Conservation (phyloP, 306 rosid genomes). For the Pterocarpus santalinus region DNA sequence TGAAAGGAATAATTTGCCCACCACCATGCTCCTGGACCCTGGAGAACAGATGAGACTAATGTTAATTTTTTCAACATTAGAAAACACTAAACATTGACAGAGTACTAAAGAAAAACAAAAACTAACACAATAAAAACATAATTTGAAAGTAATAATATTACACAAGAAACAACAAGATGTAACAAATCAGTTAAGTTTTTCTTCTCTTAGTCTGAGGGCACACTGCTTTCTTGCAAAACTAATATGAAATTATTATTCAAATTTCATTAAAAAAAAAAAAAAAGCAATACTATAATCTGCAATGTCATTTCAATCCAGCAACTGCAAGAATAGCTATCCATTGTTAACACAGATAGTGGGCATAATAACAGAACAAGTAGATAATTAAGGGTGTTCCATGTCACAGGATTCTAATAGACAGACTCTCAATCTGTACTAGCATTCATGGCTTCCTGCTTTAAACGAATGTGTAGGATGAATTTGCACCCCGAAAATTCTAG, state of each 20-base stretch:
- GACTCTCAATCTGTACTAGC: neutral
- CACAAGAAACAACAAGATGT: conserved; percentile 31
- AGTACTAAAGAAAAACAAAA: conserved; percentile 11
- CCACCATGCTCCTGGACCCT: conserved; percentile 99
- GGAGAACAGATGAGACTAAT: conserved; percentile 41
- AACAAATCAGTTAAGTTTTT: neutral
- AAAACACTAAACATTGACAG: conserved; percentile 6
- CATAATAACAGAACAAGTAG: neutral
- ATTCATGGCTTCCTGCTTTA: neutral
- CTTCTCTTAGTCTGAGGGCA: conserved; percentile 11
- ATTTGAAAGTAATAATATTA: neutral
- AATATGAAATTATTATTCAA: conserved; percentile 15
- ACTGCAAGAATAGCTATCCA: conserved; percentile 3
- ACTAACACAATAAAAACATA: conserved; percentile 21
- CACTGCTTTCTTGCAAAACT: conserved; percentile 13
- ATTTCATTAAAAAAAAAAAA: neutral
- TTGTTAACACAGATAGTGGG: neutral
- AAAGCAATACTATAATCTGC: conserved; percentile 25
- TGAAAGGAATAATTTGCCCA: conserved; percentile 88
- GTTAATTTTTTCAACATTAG: conserved; percentile 24
- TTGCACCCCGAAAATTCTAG: neutral
- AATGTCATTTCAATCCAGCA: neutral
- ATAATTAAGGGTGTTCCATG: neutral
- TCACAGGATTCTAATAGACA: neutral
- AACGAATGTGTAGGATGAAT: conserved; percentile 2